These are phyloP conservation scores for Nicotiana paniculata DNA, from an alignment of 257 asterid species.

Conservation along the genomic window DNA sequence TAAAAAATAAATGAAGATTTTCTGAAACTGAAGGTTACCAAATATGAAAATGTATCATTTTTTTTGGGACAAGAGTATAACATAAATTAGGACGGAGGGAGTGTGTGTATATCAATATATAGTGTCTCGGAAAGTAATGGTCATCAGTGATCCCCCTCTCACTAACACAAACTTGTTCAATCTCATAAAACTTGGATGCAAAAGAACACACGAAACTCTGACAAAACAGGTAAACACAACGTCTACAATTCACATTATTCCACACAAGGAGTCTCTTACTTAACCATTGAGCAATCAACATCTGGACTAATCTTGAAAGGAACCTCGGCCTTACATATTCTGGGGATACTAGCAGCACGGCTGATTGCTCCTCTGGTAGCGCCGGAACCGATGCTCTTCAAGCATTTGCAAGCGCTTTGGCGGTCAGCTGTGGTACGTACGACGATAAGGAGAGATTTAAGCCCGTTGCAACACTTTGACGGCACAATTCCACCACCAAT, in stretches of 20 bases:
- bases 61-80: too few species aligned
- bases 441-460: background rate
- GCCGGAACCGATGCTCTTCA: background rate
- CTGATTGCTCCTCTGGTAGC: background rate
- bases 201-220: too few species aligned
- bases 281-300: constrained; percentile 15
- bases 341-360: constrained; percentile 7
- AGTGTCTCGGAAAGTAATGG: background rate
- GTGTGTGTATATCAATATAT: too few species aligned
- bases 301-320: constrained; percentile 1
- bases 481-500: background rate
- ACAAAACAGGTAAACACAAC: background rate
- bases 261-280: background rate
- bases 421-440: constrained; percentile 6
- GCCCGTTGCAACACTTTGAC: background rate
- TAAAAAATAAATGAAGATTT: too few species aligned
- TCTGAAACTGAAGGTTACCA: too few species aligned
- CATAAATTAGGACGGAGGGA: too few species aligned
- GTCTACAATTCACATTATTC: background rate
- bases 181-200: background rate
- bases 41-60: too few species aligned
- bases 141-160: background rate
- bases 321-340: background rate
- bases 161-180: background rate
- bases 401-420: constrained; percentile 2